Base-by-base conservation (phyloP, 2,329 filamentous ascomycete genomes). In the Apiospora phragmitis region DNA sequence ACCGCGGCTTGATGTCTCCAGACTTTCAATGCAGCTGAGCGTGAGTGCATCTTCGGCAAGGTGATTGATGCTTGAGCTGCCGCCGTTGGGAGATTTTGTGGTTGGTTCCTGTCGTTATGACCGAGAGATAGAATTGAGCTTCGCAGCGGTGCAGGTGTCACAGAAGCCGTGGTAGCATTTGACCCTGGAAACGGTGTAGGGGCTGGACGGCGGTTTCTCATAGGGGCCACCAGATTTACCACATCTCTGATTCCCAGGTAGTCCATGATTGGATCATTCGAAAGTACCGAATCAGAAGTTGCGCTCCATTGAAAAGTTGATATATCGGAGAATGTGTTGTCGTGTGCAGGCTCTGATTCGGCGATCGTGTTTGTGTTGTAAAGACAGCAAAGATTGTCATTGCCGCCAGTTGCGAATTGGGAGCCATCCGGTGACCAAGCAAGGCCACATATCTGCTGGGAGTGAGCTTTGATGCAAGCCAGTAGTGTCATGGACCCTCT, bases 401-500 rank as follows among this genome's bases (percentile, higher is more conserved):
- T 98, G 32, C 93, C 94, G 8, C 96, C 95, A 5, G 93, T 94
- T 18, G 94, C 94, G 79, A 99, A 95, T 45, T 91, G 86, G 3
- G 86, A 86, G 4, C 94, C 94, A 76, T 93, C 90, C 3, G 85
- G 84, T 4, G 94, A 95, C 94, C 95, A 98, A 3, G 93, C 89
- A n/a, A 99, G 85, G 1, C 95, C 95, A 77, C 96, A 99, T 69
- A 99, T 92, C 78, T 98, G 95, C 81, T 98, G 94, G 68, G 87
- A 89, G 79, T 98, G 95, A 9, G 94, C 89, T 42, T 87, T 87
- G 75, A 98, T 91, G 74, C 91, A 91, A 29, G 92, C 91, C 68
- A 97, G 83, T 32, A 98, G 85, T 1, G 89, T 93, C 84, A 97
- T 91, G 43, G 90, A 87, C 18, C 95, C 94, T 41, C 90, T 87